A percentile compares a stretch with the other conserved stretches of the same genome.
Conservation (phyloP, 2,329 filamentous ascomycete species). For the Cladophialophora exuberans region DNA sequence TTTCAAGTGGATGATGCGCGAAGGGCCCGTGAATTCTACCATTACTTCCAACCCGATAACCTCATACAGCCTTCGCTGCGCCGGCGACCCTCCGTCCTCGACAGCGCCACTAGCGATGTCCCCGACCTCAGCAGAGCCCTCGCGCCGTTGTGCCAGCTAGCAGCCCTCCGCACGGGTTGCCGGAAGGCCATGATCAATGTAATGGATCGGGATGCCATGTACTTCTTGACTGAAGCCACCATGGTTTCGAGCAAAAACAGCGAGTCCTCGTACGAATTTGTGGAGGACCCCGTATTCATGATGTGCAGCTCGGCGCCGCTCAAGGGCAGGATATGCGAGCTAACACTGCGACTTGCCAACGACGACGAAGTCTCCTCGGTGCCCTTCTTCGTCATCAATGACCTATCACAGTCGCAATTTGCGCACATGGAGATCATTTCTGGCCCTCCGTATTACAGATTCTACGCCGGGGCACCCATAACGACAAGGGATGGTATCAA, state of each 20-base stretch:
- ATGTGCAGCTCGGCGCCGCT: constrained; percentile 40
- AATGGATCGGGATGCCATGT: constrained; percentile 53
- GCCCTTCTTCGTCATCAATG: constrained; percentile 37
- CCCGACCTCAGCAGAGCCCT: constrained; percentile 20
- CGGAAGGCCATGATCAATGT: constrained; percentile 48
- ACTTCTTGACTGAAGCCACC: constrained; percentile 55
- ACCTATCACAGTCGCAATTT: constrained; percentile 41
- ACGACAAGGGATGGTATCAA: constrained; percentile 38
- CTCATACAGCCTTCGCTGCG: constrained; percentile 28
- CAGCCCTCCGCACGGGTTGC: constrained; percentile 29
- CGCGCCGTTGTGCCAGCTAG: constrained; percentile 20
- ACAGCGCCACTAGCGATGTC: constrained; percentile 7
- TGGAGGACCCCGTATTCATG: constrained; percentile 37
- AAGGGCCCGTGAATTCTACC: constrained; percentile 44
- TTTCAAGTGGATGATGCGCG: constrained; percentile 31
- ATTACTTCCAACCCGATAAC: constrained; percentile 42
- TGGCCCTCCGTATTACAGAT: constrained; percentile 36
- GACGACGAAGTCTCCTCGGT: constrained; percentile 31
- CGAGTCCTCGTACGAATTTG: constrained; percentile 36
- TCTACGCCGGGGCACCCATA: constrained; percentile 39
- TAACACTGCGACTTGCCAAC: constrained; percentile 31
- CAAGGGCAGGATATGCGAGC: constrained; percentile 40
- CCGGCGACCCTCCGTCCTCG: constrained; percentile 8
- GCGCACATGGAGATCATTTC: constrained; percentile 36
- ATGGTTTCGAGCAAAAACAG: constrained; percentile 40